Base-by-base conservation (phyloP, 345 rosid species). In the Diplotaxis tenuifolia region DNA sequence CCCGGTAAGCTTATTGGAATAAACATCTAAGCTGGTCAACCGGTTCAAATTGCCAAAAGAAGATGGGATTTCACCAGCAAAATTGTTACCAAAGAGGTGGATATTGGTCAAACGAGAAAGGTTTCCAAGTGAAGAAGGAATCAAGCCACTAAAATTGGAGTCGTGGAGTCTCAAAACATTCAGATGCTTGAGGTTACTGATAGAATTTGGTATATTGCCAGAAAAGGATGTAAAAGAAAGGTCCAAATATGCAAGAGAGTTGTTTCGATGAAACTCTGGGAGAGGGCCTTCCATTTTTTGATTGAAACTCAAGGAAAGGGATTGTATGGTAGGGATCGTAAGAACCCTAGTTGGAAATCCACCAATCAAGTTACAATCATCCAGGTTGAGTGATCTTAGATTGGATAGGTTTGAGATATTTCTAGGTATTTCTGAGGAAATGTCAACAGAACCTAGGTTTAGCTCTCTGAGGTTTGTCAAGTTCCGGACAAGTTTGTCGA, bases 381-480 rank as follows among this genome's bases (percentile, higher is more conserved):
- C 52, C 5, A 45, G 52, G 6, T 8, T 5, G 52, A 64, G 18
- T 40, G 68, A 64, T 42, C 0, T 64, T 14, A 64, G 68, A 42
- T 32, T 40, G 6, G 68, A 12, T 45, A 64, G 14, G 7, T 63
- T 64, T 45, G 34, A 40, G 19, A 64, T 38, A 25, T 64, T 42
- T 64, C 9, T 32, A 21, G 68, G 68, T 5, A 64, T 42, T 42
- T 64, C 34, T 64, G 55, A 64, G n/a, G 68, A 64, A 64, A 64
- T 64, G 32, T 45, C 29, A 2, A 62, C 52, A 45, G 21, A 8
- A 5, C 11, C 1, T 12, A 62, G 52, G 67, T 62, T 21, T 6
- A 62, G 40, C 19, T 62, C 66, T 28, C 20, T 19, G 1, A 62
- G 19, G 31, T 62, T 36, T 62, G 31, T 62, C 11, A 62, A 11